Evolutionary conservation across 2,329 filamentous ascomycete species (phyloP), one percentile per base, ranked within the genome.

Genomic region (Coniochaeta ligniaria): DNA sequence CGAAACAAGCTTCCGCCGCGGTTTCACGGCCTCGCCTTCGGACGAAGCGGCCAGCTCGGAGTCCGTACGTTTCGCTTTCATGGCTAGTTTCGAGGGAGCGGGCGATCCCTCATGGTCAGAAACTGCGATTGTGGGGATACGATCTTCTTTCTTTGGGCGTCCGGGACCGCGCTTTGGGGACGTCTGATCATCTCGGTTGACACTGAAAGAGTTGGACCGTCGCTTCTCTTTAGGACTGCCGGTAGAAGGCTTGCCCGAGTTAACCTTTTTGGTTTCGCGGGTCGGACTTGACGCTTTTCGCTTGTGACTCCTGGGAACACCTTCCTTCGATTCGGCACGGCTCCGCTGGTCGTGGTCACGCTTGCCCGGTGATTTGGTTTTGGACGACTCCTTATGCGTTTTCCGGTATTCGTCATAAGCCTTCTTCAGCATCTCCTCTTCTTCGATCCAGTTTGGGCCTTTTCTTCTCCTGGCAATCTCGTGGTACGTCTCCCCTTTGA

Each of bases 381-480:
- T 85, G 20, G 72, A 66, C 14, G 70, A 67, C 22, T 79, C 77
- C 64, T 81, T 83, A 57, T 81, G 77, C 1, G 72, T 72, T 60
- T 82, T 83, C 64, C 80, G 83, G 66, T 83, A 85, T 33, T 83
- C 82, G 61, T 92, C 88, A 65, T 87, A 92, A 3, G 89, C 85
- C 43, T 87, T 82, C 71, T 93, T 93, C 57, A 99, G 74, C 60
- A 96, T 78, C 50, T 92, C 84, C 64, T 90, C 87, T 72, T 99
- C 95, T 63, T 94, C 87, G 71, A 94, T 88, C 92, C 93, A 97
- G 62, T 91, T 89, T 8, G 93, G 91, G 0, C 95, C 94, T 65
- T 87, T 87, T 45, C 92, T 86, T 56, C 91, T 87, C 67, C 89
- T 85, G 1, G 95, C 92, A 63, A 98, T 87, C 65, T 99, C 92